phyloP scores from a whole-genome alignment of 176 grass and related monocot species.

The Poa pratensis region DNA sequence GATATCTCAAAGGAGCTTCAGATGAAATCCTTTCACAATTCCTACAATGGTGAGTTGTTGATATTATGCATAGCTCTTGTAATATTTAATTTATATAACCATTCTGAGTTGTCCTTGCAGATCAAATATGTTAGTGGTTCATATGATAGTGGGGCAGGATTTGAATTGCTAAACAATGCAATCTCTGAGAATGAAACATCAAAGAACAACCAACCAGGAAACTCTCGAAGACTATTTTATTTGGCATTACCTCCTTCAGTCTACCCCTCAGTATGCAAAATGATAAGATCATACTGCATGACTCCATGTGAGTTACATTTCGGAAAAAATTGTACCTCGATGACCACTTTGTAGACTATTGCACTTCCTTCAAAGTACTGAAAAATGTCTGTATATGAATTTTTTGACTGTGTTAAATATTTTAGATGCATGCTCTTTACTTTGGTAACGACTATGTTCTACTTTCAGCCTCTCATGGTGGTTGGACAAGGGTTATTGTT shows the following conservation, averaged over 20 bases:
- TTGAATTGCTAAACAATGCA: conserved; percentile 71
- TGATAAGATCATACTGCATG: conserved; percentile 92
- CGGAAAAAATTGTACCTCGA: too few species aligned
- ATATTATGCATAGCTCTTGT: conserved; percentile 2
- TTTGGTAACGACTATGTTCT: conserved; percentile 35
- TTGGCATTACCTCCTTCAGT: conserved; percentile 96
- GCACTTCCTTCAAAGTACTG: conserved; percentile 25
- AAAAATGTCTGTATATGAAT: background rate
- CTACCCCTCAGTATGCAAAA: conserved; percentile 93
- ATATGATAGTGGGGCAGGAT: conserved; percentile 80
- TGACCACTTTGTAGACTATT: background rate
- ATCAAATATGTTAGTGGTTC: conserved; percentile 96
- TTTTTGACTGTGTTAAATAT: background rate
- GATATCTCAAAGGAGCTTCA: conserved; percentile 81
- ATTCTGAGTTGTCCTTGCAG: conserved; percentile 49
- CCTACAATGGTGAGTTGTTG: conserved; percentile 65
- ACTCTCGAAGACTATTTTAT: conserved; percentile 89
- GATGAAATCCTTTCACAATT: conserved; percentile 74
- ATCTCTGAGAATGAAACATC: conserved; percentile 81
- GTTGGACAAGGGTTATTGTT: conserved; percentile 87
- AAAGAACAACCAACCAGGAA: conserved; percentile 52
- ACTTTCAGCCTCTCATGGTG: conserved; percentile 59
- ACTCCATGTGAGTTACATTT: conserved; percentile 69
- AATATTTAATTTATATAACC: conserved; percentile 33
- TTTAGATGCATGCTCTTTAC: conserved; percentile 19